Evolutionary conservation across 2,329 filamentous ascomycete genomes (phyloP).

Genomic region (Phialocephala sp.): DNA sequence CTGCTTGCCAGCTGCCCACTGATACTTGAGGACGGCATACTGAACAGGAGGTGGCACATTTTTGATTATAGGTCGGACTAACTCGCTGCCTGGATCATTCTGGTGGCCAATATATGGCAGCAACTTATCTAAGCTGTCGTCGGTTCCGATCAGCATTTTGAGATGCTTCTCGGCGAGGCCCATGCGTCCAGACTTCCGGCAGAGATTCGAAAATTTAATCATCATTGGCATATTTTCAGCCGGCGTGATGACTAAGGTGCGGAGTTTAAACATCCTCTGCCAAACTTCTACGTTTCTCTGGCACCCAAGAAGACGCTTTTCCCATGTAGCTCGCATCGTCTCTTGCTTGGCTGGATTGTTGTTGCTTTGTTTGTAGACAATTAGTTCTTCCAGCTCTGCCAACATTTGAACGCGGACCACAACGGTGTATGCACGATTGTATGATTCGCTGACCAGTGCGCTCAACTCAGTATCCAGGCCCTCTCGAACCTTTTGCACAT

Average conservation of each 20-base stretch:
- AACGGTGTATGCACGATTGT: slow-evolving; percentile 96
- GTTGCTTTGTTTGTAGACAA: slow-evolving; percentile 90
- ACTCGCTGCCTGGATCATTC: slow-evolving; percentile 29
- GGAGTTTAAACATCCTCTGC: slow-evolving; percentile 96
- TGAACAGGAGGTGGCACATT: slow-evolving; percentile 72
- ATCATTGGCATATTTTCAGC: slow-evolving; percentile 98
- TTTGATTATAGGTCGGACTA: slow-evolving; percentile 26
- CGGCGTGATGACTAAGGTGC: slow-evolving; percentile 88
- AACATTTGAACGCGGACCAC: slow-evolving; percentile 99
- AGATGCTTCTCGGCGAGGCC: slow-evolving; percentile 95
- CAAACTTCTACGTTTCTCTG: slow-evolving; percentile 98
- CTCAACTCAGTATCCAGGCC: slow-evolving; percentile 95
- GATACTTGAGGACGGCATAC: slow-evolving; percentile 96
- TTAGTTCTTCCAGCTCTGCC: slow-evolving; percentile 96
- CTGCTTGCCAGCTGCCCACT: slow-evolving; percentile 86
- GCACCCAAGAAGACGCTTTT: slow-evolving; percentile 90
- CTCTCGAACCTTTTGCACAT: slow-evolving; percentile 90
- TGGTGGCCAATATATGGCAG: slow-evolving; percentile 55
- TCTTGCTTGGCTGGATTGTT: slow-evolving; percentile 84
- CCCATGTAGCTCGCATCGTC: slow-evolving; percentile 93
- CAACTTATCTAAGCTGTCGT: slow-evolving; percentile 64
- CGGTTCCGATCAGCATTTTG: slow-evolving; percentile 82
- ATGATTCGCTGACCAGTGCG: slow-evolving; percentile 96
- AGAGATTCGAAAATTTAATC: slow-evolving; percentile 99
- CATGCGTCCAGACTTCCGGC: slow-evolving; percentile 93